Evolutionary conservation across 1,139 yeast genomes (phyloP), one percentile per base, ranked within the genome.

Genomic region (Hansenula sp.): DNA sequence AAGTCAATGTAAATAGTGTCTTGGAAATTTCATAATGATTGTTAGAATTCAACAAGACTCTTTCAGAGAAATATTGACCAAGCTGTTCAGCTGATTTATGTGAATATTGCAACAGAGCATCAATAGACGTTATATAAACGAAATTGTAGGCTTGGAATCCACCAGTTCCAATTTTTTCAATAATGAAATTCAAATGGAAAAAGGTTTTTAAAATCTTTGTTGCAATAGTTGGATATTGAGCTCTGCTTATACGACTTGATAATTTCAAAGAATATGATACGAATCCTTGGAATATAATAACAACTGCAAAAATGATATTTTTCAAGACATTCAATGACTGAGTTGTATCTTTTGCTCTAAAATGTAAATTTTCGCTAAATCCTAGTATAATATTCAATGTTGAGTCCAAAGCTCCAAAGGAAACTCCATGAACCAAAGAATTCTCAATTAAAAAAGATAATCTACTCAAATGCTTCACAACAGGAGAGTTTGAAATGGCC

Each of bases 131-230:
- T 36, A 73, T 67, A 49, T 77, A 75, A n/a, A 81, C 78, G 56
- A 79, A 82, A 51, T 80, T 81, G 56, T 78, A 83, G 18, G 77
- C 70, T 39, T 81, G 84, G 56, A 84, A 83, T 1, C 88, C 88
- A 1, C 86, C 83, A 31, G 75, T 73, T 0, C 94, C 92, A 16
- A 83, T 71, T 17, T 77, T 67, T 30, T 75, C 69, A 13, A 82
- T 58, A 7, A 82, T 67, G 50, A 75, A 81, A 45, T 80, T 73
- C 38, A 78, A 44, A 44, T 76, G 65, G 50, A 73, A 79, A n/a
- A 83, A 61, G 6, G 64, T 59, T 32, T 66, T 66, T 27, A 81
- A 53, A 2, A 77, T 61, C 36, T 66, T 64, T 27, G 69, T 37
- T 57, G 69, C 53, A 51, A 65, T 35, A 50, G 60, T 34, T 50